phyloP scores from a whole-genome alignment of 805 yeast genomes.

The Ogataea ganodermae region DNA sequence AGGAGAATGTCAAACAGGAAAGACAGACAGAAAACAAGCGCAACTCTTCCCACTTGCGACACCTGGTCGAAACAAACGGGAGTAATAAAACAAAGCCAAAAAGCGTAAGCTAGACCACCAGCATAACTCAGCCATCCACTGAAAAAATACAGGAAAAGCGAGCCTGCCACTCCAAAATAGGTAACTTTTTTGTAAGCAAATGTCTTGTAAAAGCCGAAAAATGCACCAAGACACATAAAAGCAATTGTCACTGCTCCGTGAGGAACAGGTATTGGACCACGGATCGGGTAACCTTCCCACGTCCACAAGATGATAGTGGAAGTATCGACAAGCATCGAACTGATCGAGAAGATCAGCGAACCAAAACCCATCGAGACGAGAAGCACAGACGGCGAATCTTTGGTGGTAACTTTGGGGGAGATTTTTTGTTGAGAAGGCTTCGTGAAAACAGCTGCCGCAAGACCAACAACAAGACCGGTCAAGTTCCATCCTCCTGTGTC shows the following conservation, averaged over 20 bases:
- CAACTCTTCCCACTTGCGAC: conserved; percentile 44
- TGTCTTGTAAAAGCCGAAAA: conserved; percentile 44
- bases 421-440: conserved; percentile 17
- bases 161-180: conserved; percentile 48
- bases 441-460: conserved; percentile 64
- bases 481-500: conserved; percentile 85
- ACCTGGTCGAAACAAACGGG: conserved; percentile 60
- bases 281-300: conserved; percentile 94
- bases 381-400: conserved; percentile 43
- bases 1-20: conserved; percentile 54
- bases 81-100: conserved; percentile 61
- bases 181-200: conserved; percentile 24
- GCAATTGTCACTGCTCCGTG: conserved; percentile 70
- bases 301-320: conserved; percentile 88
- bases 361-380: conserved; percentile 73
- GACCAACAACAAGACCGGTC: conserved; percentile 65
- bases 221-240: conserved; percentile 59
- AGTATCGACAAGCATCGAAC: conserved; percentile 78
- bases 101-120: conserved; percentile 67
- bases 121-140: conserved; percentile 71
- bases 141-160: conserved; percentile 49
- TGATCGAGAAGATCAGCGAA: conserved; percentile 66
- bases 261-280: conserved; percentile 85
- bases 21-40: conserved; percentile 50
- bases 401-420: neutral